These are phyloP conservation scores for Colletotrichum tamarilloi DNA, from an alignment of 2,329 filamentous ascomycete species.

Conservation along the genomic window DNA sequence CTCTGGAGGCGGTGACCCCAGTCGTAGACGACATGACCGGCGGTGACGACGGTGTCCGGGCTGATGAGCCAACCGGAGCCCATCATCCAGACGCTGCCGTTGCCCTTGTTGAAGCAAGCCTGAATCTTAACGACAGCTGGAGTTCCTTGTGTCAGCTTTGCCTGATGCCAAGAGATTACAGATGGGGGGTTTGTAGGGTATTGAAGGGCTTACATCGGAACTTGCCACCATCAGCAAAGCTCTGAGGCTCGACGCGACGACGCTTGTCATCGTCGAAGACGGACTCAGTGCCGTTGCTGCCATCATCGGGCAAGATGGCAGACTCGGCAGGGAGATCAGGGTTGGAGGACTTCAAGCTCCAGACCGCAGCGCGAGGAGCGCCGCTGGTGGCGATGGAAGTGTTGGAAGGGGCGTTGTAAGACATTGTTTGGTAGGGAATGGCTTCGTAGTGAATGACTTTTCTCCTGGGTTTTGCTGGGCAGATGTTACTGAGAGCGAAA, in stretches of 20 bases:
- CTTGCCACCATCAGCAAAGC: neutral
- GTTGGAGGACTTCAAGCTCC: neutral
- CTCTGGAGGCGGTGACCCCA: constrained; percentile 37
- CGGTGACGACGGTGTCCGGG: constrained; percentile 38
- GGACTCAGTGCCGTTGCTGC: neutral
- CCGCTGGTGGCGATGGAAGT: neutral
- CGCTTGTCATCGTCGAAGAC: neutral
- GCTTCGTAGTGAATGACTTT: neutral
- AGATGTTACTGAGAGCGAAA: neutral
- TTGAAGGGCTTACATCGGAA: neutral
- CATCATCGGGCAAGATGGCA: neutral
- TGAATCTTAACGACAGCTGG: constrained; percentile 27
- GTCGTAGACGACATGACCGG: constrained; percentile 40
- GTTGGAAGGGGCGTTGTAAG: neutral
- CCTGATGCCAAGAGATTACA: no score
- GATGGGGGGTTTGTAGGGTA: no score
- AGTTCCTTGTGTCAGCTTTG: neutral
- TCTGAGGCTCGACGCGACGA: neutral
- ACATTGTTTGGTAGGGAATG: neutral
- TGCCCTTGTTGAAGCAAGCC: constrained; percentile 24
- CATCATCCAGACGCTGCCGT: constrained; percentile 36
- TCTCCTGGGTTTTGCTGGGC: neutral
- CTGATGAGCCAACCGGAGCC: constrained; percentile 40
- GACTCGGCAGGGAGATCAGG: neutral
- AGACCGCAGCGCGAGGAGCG: neutral